Percentiles rank a stretch among this genome's conserved stretches.
These are phyloP conservation scores for Elsinoe batatas DNA, from an alignment of 2,329 filamentous ascomycete genomes.

Conservation along the genomic window DNA sequence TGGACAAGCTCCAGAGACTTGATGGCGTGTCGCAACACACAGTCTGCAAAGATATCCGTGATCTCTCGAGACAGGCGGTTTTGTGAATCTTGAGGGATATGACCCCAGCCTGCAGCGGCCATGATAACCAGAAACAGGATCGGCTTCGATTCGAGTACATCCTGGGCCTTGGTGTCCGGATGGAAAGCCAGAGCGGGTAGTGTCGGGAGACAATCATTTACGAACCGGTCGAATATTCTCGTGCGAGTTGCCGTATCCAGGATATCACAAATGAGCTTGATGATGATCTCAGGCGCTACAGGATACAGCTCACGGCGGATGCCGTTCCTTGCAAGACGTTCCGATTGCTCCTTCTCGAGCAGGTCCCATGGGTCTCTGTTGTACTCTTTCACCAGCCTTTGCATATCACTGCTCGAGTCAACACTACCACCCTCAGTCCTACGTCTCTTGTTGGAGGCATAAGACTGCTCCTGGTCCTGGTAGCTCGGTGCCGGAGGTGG, in stretches of 20 bases:
- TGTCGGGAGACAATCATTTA: conserved; percentile 43
- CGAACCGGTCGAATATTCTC: conserved; percentile 49
- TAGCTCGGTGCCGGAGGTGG: not conserved
- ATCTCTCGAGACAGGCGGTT: conserved; percentile 56
- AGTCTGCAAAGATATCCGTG: conserved; percentile 63
- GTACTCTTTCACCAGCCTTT: not conserved
- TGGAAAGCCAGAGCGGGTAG: conserved; percentile 51
- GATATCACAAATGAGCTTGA: conserved; percentile 7
- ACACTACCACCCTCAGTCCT: not conserved
- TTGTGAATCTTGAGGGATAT: conserved; percentile 47
- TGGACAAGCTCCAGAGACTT: conserved; percentile 80
- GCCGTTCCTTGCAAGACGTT: not conserved
- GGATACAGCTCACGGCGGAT: conserved; percentile 16
- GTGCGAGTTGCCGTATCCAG: conserved; percentile 39
- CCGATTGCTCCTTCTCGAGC: conserved; percentile 2
- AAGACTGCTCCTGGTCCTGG: not conserved
- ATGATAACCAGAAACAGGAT: conserved; percentile 50
- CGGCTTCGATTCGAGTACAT: conserved; percentile 49
- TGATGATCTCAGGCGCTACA: conserved; percentile 20
- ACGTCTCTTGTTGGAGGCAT: not conserved
- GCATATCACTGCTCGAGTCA: not conserved
- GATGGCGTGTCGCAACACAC: conserved; percentile 62
- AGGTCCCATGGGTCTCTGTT: conserved; percentile 1
- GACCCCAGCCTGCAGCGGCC: conserved; percentile 42
- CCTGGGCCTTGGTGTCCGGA: conserved; percentile 42